Evolutionary conservation across 768 basidiomycete species (phyloP), one percentile per base, ranked within the genome.

Genomic region (Agrocybe pediades): DNA sequence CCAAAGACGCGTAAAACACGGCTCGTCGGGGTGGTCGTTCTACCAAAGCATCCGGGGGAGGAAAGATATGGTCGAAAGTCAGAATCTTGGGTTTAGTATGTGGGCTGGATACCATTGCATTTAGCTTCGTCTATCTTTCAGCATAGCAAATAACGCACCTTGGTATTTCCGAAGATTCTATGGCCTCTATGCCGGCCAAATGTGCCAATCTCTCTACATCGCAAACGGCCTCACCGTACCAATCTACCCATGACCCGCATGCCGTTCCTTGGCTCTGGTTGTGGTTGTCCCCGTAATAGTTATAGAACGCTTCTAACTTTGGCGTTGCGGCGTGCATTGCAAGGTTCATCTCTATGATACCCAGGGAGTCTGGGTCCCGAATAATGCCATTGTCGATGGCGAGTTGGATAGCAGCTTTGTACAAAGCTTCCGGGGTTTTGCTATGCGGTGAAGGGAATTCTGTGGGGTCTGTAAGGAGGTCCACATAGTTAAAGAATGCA

Each of bases 301-400:
- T 80, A 65, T 88, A 92, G 64, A 87, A 90, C 0, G 95, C 94
- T 54, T 92, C 86, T 23, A 98, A 80, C 62, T 85, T 87, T 0
- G 95, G 93, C 0, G 84, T 84, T 6, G 87, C 80, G 2, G 87
- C 81, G 59, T 95, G 92, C 49, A 95, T 74, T 0, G 85, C 88
- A 21, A 98, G 77, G 42, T 84, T 83, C 68, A 88, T 80, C 57
- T 92, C 78, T 11, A 93, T 81, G 1, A 81, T 74, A 23, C 81
- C 78, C 13, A 84, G 61, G 0, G 80, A 69, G 3, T 80, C 81
- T 0, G 79, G 72, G 21, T 79, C 76, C 1, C 74, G 67, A 3
- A 90, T 66, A 30, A 81, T 71, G 0, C 80, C 81, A 40, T 74
- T 69, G 1, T 75, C 56, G 13, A 77, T 65, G 0, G 83, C 79